These are phyloP conservation scores for Zancudomyces culisetae DNA, from an alignment of 371 early-diverging fungal genomes.

Conservation along the genomic window DNA sequence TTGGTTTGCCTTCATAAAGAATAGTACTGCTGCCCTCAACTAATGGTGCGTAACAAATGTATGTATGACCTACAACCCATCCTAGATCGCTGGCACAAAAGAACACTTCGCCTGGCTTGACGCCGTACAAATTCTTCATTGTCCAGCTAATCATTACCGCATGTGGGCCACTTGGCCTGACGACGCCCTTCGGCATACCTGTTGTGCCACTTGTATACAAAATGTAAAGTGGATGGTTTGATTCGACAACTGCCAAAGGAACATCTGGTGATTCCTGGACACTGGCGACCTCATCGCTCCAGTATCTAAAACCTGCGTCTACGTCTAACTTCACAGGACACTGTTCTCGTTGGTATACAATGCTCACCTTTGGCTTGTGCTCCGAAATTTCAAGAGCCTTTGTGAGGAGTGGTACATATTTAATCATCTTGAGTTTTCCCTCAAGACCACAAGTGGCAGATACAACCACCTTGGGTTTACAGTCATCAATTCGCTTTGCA, in stretches of 20 bases:
- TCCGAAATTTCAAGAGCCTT: slow-evolving; percentile 32
- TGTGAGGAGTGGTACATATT: slow-evolving; percentile 37
- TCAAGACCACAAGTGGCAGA: slow-evolving; percentile 67
- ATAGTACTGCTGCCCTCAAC: slow-evolving; percentile 68
- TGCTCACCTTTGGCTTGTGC: slow-evolving; percentile 29
- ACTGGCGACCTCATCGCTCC: slow-evolving; percentile 24
- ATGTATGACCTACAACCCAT: slow-evolving; percentile 88
- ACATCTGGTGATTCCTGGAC: slow-evolving; percentile 17
- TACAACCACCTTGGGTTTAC: slow-evolving; percentile 48
- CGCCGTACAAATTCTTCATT: slow-evolving; percentile 50
- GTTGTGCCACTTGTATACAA: slow-evolving; percentile 87
- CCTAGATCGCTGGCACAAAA: slow-evolving; percentile 81
- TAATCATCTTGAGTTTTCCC: slow-evolving; percentile 24
- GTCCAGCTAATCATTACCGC: slow-evolving; percentile 62
- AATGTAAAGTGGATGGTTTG: slow-evolving; percentile 78
- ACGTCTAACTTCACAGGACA: slow-evolving; percentile 26
- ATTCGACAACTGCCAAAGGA: slow-evolving; percentile 42
- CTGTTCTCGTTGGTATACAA: slow-evolving; percentile 42
- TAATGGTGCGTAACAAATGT: slow-evolving; percentile 81
- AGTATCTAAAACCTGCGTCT: slow-evolving; percentile 25
- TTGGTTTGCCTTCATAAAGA: slow-evolving; percentile 78
- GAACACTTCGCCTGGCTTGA: slow-evolving; percentile 46
- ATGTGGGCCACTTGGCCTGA: slow-evolving; percentile 78
- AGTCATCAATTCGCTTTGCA: slow-evolving; percentile 62
- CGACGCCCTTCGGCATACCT: slow-evolving; percentile 71